phyloP scores from a whole-genome alignment of 208 protist genomes.

The Trypanosoma boissoni region DNA sequence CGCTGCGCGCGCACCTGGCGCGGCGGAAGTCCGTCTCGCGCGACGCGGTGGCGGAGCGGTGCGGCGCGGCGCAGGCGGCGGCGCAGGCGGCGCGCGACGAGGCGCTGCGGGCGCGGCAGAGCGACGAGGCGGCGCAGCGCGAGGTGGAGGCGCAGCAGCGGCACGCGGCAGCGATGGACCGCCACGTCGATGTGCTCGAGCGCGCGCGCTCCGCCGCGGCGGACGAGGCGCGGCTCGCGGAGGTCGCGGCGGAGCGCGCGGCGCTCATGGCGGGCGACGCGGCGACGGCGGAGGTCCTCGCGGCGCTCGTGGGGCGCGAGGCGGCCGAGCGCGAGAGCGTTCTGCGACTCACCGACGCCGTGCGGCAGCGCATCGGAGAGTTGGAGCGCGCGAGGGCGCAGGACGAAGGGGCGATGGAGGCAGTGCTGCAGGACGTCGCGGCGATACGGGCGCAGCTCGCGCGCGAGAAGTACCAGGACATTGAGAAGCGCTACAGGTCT shows the following conservation, averaged over 20 bases:
- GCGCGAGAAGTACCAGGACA: conserved; percentile 74
- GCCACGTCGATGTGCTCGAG: conserved; percentile 41
- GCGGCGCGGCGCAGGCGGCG: conserved; percentile 21
- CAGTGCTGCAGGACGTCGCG: conserved; percentile 67
- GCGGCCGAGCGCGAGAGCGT: conserved; percentile 41
- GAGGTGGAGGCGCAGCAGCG: conserved; percentile 46
- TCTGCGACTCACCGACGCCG: conserved; percentile 57
- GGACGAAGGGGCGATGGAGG: conserved; percentile 76
- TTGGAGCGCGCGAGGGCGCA: conserved; percentile 62
- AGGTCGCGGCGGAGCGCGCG: conserved; percentile 33
- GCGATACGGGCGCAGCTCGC: conserved; percentile 55
- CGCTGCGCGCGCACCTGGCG: conserved; percentile 40
- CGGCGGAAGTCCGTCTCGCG: conserved; percentile 21
- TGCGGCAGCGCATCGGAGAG: conserved; percentile 57
- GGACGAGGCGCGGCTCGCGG: conserved; percentile 46
- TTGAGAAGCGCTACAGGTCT: conserved; percentile 86
- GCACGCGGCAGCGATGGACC: conserved; percentile 34
- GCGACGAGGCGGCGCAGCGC: conserved; percentile 33
- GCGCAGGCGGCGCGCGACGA: conserved; percentile 17
- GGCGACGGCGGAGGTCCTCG: conserved; percentile 33
- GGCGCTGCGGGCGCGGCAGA: conserved; percentile 21
- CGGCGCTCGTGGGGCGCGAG: conserved; percentile 53
- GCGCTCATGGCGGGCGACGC: conserved; percentile 38
- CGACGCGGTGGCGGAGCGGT: conserved; percentile 28
- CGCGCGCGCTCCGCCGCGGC: conserved; percentile 32